Conservation (phyloP, 73 alveolate genomes). For the Blepharisma stoltei region DNA sequence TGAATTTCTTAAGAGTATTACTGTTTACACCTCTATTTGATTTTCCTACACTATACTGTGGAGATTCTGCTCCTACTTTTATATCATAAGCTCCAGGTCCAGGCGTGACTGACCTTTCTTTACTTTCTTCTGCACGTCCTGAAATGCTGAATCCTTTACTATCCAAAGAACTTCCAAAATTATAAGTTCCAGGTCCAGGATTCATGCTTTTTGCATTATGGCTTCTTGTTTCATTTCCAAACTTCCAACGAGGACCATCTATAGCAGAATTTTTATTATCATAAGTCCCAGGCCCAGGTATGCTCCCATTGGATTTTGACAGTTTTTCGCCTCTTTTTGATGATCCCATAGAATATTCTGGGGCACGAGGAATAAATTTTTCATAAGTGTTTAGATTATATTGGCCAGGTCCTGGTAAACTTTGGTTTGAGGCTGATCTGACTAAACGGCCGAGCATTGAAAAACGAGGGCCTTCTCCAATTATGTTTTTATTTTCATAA, state of each 20-base stretch:
- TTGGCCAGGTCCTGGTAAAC: not conserved
- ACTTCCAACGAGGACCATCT: conserved; percentile 9
- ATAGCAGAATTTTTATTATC: not conserved
- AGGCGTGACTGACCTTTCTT: not conserved
- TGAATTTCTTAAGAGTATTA: not conserved
- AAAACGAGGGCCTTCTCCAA: conserved; percentile 6
- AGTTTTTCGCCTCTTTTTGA: not conserved
- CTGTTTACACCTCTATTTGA: not conserved
- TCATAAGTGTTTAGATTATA: not conserved
- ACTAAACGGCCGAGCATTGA: not conserved
- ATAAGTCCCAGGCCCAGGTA: conserved; percentile 15
- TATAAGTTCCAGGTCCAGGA: not conserved
- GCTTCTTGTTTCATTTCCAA: not conserved
- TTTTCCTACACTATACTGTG: not conserved
- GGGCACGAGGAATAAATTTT: not conserved
- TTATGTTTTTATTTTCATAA: not conserved
- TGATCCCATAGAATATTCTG: not conserved
- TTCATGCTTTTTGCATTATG: not conserved
- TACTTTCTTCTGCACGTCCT: not conserved
- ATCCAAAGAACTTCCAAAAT: not conserved
- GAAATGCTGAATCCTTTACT: not conserved
- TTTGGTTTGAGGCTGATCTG: not conserved
- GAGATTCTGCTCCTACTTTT: not conserved
- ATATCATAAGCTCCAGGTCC: conserved; percentile 26
- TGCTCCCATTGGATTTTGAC: too few species aligned